Conservation (phyloP, 768 basidiomycete genomes). For the Termitomyces sp. region DNA sequence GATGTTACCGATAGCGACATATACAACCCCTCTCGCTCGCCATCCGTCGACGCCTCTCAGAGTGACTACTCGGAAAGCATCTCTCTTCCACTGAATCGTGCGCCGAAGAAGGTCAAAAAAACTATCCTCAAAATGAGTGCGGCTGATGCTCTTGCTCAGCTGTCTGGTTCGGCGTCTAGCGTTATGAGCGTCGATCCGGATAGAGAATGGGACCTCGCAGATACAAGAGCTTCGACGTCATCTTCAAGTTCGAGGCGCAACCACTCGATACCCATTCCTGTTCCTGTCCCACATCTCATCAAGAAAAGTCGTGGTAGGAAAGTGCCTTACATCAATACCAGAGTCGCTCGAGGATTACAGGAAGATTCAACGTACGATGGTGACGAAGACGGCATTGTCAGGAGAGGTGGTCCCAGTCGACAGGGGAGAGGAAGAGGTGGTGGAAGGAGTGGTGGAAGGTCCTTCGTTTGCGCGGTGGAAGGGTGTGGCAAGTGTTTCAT, state of each 20-base stretch:
- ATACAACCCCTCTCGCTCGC: slow-evolving; percentile 18
- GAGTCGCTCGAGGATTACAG: slow-evolving; percentile 7
- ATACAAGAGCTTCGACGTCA: background rate
- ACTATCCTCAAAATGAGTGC: slow-evolving; percentile 12
- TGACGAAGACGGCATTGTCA: slow-evolving; percentile 8
- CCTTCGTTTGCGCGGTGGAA: slow-evolving; percentile 72
- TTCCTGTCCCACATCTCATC: slow-evolving; percentile 64
- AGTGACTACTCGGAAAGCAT: slow-evolving; percentile 16
- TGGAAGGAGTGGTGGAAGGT: slow-evolving; percentile 37
- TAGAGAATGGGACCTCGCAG: slow-evolving; percentile 4
- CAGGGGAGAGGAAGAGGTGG: slow-evolving; percentile 22
- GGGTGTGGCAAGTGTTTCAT: slow-evolving; percentile 88
- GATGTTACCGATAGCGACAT: slow-evolving; percentile 14
- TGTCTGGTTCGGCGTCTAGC: slow-evolving; percentile 7
- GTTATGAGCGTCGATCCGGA: slow-evolving; percentile 3
- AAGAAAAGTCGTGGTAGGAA: slow-evolving; percentile 68
- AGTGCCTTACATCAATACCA: slow-evolving; percentile 50
- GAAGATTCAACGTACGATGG: slow-evolving; percentile 7
- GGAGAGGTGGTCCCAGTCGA: slow-evolving; percentile 10
- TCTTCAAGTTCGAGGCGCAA: slow-evolving; percentile 13
- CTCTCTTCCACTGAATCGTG: background rate
- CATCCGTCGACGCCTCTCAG: slow-evolving; percentile 12
- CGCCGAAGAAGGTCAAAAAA: slow-evolving; percentile 8
- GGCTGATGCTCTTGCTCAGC: slow-evolving; percentile 18
- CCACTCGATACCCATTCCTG: slow-evolving; percentile 31